Evolutionary conservation across 139 green algal species (phyloP).

Genomic region (Bryopsis sp.): DNA sequence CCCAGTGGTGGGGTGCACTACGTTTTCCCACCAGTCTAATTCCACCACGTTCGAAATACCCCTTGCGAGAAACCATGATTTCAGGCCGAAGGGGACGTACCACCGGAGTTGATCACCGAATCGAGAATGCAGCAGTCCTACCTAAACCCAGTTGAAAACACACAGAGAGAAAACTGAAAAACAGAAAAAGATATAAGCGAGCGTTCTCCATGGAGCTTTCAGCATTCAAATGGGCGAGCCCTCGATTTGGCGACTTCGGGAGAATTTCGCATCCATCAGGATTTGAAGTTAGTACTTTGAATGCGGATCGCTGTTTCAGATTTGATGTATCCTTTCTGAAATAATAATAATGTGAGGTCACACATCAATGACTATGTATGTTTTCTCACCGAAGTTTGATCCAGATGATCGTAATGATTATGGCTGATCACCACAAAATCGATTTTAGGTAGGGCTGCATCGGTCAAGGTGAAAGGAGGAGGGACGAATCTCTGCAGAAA

Average conservation of each 20-base stretch:
- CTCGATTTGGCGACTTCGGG: too few species aligned
- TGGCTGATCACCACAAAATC: conserved; percentile 69
- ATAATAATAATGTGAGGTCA: too few species aligned
- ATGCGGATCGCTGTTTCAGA: too few species aligned
- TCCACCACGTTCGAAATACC: conserved; percentile 52
- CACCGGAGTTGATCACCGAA: conserved; percentile 23
- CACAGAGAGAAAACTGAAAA: too few species aligned
- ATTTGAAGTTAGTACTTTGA: too few species aligned
- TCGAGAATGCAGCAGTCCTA: not conserved
- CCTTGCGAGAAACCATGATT: conserved; percentile 40
- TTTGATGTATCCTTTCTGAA: too few species aligned
- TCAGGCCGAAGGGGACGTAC: conserved; percentile 65
- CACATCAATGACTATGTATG: not conserved
- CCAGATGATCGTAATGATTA: conserved; percentile 75
- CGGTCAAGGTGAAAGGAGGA: conserved; percentile 23
- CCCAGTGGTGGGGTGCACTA: conserved; percentile 27
- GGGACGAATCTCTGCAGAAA: conserved; percentile 17
- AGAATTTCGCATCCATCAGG: too few species aligned
- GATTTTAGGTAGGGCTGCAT: conserved; percentile 34
- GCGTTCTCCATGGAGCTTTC: too few species aligned
- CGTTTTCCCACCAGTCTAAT: conserved; percentile 70
- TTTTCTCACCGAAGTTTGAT: conserved; percentile 31
- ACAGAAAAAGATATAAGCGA: too few species aligned
- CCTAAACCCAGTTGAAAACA: too few species aligned
- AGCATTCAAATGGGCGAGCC: too few species aligned